Conservation (phyloP, 2,329 filamentous ascomycete species). For the Xylariales sp. region DNA sequence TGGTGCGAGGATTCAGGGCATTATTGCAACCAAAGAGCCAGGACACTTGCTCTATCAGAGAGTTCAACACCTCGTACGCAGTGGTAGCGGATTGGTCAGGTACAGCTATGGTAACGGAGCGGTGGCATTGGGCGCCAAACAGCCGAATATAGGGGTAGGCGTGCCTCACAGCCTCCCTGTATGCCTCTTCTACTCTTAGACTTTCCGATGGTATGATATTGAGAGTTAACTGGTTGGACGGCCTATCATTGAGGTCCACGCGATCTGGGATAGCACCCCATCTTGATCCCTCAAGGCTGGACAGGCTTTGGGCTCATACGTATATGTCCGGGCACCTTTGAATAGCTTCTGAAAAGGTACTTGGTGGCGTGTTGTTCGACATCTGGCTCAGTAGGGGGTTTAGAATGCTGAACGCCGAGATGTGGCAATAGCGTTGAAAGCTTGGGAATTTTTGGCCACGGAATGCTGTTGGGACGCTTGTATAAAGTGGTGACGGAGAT, state of each 20-base stretch:
- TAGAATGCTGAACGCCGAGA: background rate
- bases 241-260: background rate
- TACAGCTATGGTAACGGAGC: background rate
- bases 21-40: background rate
- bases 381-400: background rate
- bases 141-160: background rate
- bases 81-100: background rate
- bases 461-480: background rate
- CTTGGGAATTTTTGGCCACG: background rate
- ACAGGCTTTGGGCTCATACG: background rate
- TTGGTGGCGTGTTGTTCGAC: background rate
- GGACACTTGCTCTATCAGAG: background rate
- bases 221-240: background rate
- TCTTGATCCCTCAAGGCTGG: background rate
- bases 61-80: background rate
- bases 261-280: background rate
- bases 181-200: conserved; percentile 1
- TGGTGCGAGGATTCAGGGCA: background rate
- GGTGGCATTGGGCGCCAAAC: background rate
- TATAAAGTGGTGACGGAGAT: background rate
- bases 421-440: background rate
- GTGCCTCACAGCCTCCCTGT: background rate
- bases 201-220: background rate
- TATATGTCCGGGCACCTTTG: background rate
- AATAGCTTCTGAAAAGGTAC: background rate